A percentile compares a stretch with the other conserved stretches of the same genome.
Conservation (phyloP, 2,329 filamentous ascomycete genomes). For the Gliomastix tumulicola region DNA sequence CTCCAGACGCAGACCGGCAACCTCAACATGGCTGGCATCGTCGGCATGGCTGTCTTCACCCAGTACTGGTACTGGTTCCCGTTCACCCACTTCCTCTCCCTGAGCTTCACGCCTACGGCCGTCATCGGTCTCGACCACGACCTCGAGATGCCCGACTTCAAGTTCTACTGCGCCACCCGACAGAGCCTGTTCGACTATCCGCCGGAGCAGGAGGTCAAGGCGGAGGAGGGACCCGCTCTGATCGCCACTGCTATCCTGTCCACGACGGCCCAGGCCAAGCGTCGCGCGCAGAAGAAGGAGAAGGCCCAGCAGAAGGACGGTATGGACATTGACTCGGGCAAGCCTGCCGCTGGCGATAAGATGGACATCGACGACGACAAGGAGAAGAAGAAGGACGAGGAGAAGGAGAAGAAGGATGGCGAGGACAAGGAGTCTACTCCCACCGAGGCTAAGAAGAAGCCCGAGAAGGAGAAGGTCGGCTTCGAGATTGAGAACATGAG, state of each 20-base stretch:
- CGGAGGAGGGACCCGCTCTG: slow-evolving; percentile 86
- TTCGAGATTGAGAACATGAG: slow-evolving; percentile 98
- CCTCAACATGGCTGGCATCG: slow-evolving; percentile 96
- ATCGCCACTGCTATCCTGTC: slow-evolving; percentile 94
- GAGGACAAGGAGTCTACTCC: slow-evolving; percentile 51
- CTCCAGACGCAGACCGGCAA: slow-evolving; percentile 97
- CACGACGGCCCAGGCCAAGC: slow-evolving; percentile 94
- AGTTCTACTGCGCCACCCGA: slow-evolving; percentile 90
- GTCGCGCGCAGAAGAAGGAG: slow-evolving; percentile 90
- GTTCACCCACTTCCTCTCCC: slow-evolving; percentile 91
- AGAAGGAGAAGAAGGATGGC: slow-evolving; percentile 56
- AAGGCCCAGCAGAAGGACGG: slow-evolving; percentile 82
- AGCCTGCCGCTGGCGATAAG: slow-evolving; percentile 71
- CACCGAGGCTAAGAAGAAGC: slow-evolving; percentile 73
- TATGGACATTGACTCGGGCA: slow-evolving; percentile 83
- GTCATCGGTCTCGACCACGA: slow-evolving; percentile 94
- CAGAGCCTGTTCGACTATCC: slow-evolving; percentile 98
- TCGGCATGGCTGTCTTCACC: slow-evolving; percentile 96
- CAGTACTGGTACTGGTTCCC: slow-evolving; percentile 99
- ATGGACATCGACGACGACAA: slow-evolving; percentile 79
- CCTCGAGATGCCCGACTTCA: slow-evolving; percentile 87
- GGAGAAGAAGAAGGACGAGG: slow-evolving; percentile 31
- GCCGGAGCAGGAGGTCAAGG: slow-evolving; percentile 90
- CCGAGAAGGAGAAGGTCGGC: slow-evolving; percentile 92
- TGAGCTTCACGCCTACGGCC: slow-evolving; percentile 94